A percentile compares a stretch with the other conserved stretches of the same genome.
Evolutionary conservation across 306 rosid genomes (phyloP).

Genomic region (Ammopiptanthus mongolicus): DNA sequence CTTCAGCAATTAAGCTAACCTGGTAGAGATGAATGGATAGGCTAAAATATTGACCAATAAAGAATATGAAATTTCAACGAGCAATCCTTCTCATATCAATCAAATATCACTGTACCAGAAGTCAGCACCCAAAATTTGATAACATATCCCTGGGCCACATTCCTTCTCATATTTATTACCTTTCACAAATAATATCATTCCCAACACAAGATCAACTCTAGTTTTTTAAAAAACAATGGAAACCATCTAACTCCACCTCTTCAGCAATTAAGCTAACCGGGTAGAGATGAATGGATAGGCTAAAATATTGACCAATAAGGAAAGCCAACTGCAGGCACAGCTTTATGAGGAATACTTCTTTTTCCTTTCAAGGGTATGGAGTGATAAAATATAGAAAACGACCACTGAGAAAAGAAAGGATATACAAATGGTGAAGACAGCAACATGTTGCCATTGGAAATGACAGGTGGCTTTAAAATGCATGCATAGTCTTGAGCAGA

Average conservation of each 20-base stretch:
- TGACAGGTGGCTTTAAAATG: neutral
- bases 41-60: neutral
- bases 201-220: constrained; percentile 27
- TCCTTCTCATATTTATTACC: constrained; percentile 40
- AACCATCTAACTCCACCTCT: constrained; percentile 22
- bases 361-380: neutral
- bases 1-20: constrained; percentile 14
- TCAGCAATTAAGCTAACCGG: constrained; percentile 12
- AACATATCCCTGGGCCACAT: constrained; percentile 38
- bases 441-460: neutral
- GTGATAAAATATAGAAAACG: neutral
- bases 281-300: neutral
- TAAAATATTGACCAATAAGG: neutral
- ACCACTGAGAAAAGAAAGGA: neutral
- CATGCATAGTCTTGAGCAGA: neutral
- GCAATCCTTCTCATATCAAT: constrained; percentile 59
- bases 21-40: constrained; percentile 1
- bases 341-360: neutral
- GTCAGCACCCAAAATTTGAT: constrained; percentile 42
- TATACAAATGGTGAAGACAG: neutral
- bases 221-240: neutral
- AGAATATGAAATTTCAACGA: constrained; percentile 48
- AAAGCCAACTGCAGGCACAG: neutral
- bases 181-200: constrained; percentile 23
- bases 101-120: constrained; percentile 34